Conservation (phyloP, 2,329 filamentous ascomycete genomes). For the Fusarium nodosum region DNA sequence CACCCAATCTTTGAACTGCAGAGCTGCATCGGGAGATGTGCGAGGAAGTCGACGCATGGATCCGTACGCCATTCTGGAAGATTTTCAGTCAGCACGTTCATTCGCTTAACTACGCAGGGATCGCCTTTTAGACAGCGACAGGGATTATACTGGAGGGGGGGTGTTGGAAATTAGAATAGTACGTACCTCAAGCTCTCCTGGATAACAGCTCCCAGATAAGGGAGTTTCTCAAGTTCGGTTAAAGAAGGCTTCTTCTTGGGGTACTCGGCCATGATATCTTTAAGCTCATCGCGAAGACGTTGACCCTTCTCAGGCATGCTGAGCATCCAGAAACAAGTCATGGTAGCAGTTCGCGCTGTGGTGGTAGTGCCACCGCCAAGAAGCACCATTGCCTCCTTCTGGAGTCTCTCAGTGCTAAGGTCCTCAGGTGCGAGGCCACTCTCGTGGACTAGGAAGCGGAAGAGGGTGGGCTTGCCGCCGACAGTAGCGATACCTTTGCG, state of each 20-base stretch:
- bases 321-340: conserved; percentile 4
- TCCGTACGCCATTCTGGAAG: not conserved
- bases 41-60: conserved; percentile 4
- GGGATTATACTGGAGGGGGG: not conserved
- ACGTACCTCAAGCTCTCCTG: not conserved
- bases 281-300: not conserved
- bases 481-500: not conserved
- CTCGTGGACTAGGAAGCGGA: not conserved
- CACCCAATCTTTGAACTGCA: conserved; percentile 1
- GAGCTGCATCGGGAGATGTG: not conserved
- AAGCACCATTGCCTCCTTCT: not conserved
- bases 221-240: conserved; percentile 3
- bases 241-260: not conserved
- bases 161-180: not conserved
- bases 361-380: not conserved
- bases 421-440: not conserved
- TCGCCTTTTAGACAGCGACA: not conserved
- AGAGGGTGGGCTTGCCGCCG: not conserved
- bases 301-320: conserved; percentile 1
- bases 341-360: not conserved
- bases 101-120: not conserved
- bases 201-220: conserved; percentile 2
- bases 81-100: not conserved
- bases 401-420: not conserved
- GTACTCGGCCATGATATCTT: not conserved